phyloP scores from a whole-genome alignment of 192 early-diverging fungal species.

The Gamsiella multidivaricata region DNA sequence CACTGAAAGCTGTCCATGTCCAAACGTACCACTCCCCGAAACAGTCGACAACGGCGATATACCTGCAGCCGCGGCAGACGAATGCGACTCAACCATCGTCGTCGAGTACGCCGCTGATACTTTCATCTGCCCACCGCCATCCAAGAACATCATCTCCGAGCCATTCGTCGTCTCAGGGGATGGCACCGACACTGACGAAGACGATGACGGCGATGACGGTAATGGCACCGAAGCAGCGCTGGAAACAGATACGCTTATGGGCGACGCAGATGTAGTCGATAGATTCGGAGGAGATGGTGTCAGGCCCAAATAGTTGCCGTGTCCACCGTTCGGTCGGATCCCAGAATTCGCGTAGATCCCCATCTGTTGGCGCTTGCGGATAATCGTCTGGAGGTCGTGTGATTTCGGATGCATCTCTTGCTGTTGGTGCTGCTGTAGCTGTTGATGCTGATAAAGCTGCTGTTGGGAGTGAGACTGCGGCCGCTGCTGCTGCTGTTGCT shows the following conservation, averaged over 20 bases:
- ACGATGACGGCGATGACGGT: not conserved
- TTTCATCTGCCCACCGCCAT: not conserved
- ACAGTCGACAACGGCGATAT: not conserved
- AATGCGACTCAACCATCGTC: no score
- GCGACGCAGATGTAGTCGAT: not conserved
- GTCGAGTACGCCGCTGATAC: not conserved
- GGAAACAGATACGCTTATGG: no score
- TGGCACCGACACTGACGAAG: not conserved
- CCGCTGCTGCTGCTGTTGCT: constrained; percentile 8
- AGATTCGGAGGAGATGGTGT: not conserved
- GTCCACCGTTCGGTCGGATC: constrained; percentile 28
- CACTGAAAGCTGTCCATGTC: not conserved
- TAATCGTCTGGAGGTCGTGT: constrained; percentile 30
- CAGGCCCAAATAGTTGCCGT: not conserved
- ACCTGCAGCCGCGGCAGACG: not conserved
- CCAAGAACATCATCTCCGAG: not conserved
- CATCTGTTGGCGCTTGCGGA: constrained; percentile 38
- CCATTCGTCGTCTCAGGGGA: not conserved
- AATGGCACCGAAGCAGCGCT: not conserved
- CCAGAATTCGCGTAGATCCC: constrained; percentile 27
- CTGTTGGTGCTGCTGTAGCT: not conserved
- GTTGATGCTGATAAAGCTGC: constrained; percentile 9
- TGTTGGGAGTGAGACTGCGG: not conserved
- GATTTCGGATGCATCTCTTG: constrained; percentile 22
- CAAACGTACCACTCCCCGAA: no score